These are phyloP conservation scores for Tulasnella calospora DNA, from an alignment of 768 basidiomycete species.

Conservation along the genomic window DNA sequence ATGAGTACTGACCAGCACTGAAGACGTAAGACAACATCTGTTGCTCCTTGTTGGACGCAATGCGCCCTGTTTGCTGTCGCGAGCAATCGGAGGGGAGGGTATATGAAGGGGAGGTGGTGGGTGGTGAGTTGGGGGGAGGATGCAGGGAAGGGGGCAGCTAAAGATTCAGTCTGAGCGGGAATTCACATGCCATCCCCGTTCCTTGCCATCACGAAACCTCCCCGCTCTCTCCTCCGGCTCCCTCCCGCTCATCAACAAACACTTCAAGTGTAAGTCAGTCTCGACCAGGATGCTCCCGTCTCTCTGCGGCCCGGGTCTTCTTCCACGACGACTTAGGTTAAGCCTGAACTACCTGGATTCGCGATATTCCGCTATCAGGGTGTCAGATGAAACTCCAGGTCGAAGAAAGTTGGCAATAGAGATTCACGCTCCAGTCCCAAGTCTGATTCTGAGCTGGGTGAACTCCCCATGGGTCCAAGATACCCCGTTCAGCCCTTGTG, in stretches of 20 bases:
- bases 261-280: not conserved
- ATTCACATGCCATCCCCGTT: slow-evolving; percentile 15
- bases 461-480: not conserved
- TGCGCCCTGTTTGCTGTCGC: not conserved
- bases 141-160: not conserved
- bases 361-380: not conserved
- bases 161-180: not conserved
- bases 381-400: not conserved
- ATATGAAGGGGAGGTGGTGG: not conserved
- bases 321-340: not conserved
- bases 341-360: not conserved
- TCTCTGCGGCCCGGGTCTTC: not conserved
- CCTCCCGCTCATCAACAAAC: not conserved
- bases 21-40: slow-evolving; percentile 17
- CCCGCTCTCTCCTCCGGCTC: not conserved
- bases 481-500: slow-evolving; percentile 3
- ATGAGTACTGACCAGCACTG: slow-evolving; percentile 15
- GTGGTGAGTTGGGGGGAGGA: not conserved
- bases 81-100: not conserved
- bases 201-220: not conserved
- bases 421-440: not conserved
- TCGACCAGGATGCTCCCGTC: not conserved
- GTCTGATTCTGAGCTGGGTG: not conserved
- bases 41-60: not conserved
- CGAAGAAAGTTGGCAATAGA: not conserved